These are phyloP conservation scores for Starmerella khaoyaiensis DNA, from an alignment of 805 yeast species.

Conservation along the genomic window DNA sequence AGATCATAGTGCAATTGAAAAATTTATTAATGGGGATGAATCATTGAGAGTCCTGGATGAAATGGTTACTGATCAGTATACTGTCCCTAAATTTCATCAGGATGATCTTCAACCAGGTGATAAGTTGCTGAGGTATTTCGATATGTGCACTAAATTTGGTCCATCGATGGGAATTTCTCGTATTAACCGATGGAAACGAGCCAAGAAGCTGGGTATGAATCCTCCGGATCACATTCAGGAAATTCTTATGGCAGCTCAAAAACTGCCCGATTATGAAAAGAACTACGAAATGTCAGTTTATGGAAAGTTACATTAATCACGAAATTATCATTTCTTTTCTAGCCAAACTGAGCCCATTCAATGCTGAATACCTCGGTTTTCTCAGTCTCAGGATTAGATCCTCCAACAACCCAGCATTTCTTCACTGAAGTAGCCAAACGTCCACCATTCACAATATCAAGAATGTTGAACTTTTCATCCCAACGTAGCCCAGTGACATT, in stretches of 20 bases:
- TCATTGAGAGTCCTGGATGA: conserved; percentile 7
- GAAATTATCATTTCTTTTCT: not conserved
- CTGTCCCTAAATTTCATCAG: conserved; percentile 23
- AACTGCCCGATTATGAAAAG: conserved; percentile 1
- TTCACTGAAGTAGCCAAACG: conserved; percentile 86
- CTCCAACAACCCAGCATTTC: conserved; percentile 55
- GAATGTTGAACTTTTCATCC: conserved; percentile 42
- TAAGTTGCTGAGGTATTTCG: no score
- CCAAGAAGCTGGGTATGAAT: conserved; percentile 26
- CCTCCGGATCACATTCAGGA: conserved; percentile 29
- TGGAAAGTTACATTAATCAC: conserved; percentile 5
- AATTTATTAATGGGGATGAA: conserved; percentile 8
- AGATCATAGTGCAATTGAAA: no score
- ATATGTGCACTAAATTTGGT: conserved; percentile 27
- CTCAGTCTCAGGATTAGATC: conserved; percentile 22
- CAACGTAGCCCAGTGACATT: conserved; percentile 44
- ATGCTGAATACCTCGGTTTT: conserved; percentile 43
- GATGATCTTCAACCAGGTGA: conserved; percentile 23
- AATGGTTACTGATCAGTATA: conserved; percentile 4
- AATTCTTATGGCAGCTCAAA: conserved; percentile 23
- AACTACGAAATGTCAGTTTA: conserved; percentile 16
- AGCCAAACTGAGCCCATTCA: conserved; percentile 97
- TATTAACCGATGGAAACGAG: conserved; percentile 31
- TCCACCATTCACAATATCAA: conserved; percentile 68
- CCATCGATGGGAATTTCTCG: conserved; percentile 32